Evolutionary conservation across 768 basidiomycete genomes (phyloP).

Genomic region (Rhodocollybia butyracea): DNA sequence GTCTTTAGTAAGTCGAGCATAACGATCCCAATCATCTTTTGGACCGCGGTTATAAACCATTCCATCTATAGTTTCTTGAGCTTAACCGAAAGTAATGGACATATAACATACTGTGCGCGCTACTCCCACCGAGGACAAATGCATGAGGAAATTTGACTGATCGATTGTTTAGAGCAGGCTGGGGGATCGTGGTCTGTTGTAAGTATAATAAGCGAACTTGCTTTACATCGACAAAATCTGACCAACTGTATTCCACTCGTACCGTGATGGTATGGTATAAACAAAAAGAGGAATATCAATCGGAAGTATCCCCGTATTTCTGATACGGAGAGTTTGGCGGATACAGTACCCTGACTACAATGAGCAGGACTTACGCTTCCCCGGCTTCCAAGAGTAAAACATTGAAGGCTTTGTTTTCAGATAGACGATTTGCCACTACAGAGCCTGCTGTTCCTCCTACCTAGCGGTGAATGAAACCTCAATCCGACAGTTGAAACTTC

Average conservation of each 20-base stretch:
- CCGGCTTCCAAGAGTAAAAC: conserved; percentile 17
- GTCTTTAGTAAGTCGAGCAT: conserved; percentile 21
- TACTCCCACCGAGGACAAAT: conserved; percentile 18
- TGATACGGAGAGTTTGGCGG: background rate
- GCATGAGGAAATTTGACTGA: conserved; percentile 19
- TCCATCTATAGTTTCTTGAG: conserved; percentile 15
- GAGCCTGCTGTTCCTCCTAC: conserved; percentile 15
- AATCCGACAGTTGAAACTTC: too few species aligned
- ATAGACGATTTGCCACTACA: conserved; percentile 15
- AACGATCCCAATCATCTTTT: conserved; percentile 21
- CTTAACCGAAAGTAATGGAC: background rate
- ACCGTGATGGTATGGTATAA: background rate
- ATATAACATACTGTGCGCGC: conserved; percentile 13
- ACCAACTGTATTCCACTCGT: background rate
- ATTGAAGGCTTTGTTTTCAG: conserved; percentile 9
- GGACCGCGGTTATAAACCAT: conserved; percentile 26
- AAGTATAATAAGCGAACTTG: too few species aligned
- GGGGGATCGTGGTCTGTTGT: too few species aligned
- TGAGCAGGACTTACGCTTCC: background rate
- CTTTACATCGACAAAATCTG: background rate
- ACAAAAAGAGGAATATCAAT: background rate
- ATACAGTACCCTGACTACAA: background rate
- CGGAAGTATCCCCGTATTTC: background rate
- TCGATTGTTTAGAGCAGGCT: conserved; percentile 3
- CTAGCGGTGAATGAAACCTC: too few species aligned